Evolutionary conservation across 164 flowering plant genomes (phyloP), one percentile per base, ranked within the genome.

Genomic region (Buxus sempervirens): DNA sequence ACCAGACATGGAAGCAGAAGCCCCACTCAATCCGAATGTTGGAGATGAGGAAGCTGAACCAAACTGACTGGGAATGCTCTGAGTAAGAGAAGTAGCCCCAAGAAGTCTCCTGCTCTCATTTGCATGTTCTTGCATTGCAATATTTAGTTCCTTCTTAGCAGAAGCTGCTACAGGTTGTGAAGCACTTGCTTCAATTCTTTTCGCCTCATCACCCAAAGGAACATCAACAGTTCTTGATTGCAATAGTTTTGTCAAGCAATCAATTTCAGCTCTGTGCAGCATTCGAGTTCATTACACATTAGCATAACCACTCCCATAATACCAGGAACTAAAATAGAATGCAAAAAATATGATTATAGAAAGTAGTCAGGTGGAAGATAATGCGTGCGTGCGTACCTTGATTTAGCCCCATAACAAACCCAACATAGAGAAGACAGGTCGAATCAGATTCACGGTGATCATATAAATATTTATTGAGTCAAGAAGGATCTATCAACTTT

Each of bases 241-340:
- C 72, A 96, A 62, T 26, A 96, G 74, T 54, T 82, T 82, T 36
- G 86, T 87, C 82, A 96, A 73, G 24, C 72, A 93, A 42, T 90
- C 88, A 76, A 90, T 79, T 77, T 95, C 96, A 45, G 82, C 81
- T 73, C 99, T 95, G 92, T 49, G 58, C 36, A 61, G 51, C 23
- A 66, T 51, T 24, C 7, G 26, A 60, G 49, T 20, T 14, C 15
- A 42, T 73, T 25, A 69, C 26, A 54, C 24, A 15, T 48, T 26
- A n/a, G 5, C 24, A 32, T 5, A 36, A 49, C 42, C 5, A 41
- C 16, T 64, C 3, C 21, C 9, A 49, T 0, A 23, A 42, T 54
- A 41, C 24, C 21, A 41, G 42, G 42, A 9, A 62, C 26, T 21
- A 1, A 20, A 62, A 0, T 9, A 9, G 16, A 62, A 19, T 62